Conservation (phyloP, 345 rosid species). For the Ricinus communis region DNA sequence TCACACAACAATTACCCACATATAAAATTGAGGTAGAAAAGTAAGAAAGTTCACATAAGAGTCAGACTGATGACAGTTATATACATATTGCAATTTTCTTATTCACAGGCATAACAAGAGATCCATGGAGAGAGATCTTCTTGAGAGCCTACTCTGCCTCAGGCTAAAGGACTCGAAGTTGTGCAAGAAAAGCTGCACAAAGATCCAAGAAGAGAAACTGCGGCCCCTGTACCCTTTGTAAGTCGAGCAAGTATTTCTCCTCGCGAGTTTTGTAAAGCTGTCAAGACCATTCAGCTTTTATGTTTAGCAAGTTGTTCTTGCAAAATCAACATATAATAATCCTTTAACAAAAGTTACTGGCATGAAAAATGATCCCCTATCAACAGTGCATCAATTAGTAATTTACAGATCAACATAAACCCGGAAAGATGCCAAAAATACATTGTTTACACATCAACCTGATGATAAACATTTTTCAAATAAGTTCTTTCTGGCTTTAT, state of each 20-base stretch:
- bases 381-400: neutral
- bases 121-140: constrained; percentile 13
- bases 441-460: no score
- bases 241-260: constrained; percentile 85
- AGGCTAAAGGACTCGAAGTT: constrained; percentile 68
- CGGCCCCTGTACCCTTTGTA: constrained; percentile 81
- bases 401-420: no score
- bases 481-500: no score
- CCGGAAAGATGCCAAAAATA: no score
- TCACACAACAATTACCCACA: constrained; percentile 28
- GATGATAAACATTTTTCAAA: no score
- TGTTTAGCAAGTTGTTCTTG: neutral
- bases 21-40: constrained; percentile 31
- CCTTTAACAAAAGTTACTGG: neutral
- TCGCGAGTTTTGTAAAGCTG: constrained; percentile 90
- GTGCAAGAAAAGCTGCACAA: constrained; percentile 85
- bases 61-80: constrained; percentile 18
- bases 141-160: constrained; percentile 16
- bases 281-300: constrained; percentile 8
- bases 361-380: neutral
- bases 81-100: constrained; percentile 29
- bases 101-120: constrained; percentile 31
- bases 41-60: neutral
- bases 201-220: constrained; percentile 91
- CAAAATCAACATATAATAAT: neutral